Base-by-base conservation (phyloP, 495 filamentous ascomycete genomes). In the Friedmanniomyces simplex region DNA sequence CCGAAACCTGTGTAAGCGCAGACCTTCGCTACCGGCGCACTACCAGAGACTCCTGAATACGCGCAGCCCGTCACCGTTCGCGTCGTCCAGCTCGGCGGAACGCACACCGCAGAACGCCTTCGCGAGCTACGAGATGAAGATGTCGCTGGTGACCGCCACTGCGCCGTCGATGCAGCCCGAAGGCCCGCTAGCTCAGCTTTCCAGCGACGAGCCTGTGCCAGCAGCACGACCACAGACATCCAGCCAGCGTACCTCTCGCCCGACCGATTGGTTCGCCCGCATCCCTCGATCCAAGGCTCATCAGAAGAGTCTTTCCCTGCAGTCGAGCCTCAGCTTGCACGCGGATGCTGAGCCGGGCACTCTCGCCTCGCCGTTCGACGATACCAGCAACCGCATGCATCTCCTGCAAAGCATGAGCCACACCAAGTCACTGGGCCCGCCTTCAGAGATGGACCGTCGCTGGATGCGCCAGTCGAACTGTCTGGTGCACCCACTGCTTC, bases 131-230 rank as follows among this genome's bases (percentile, higher is more conserved):
- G 89, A 93, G 54, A 85, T 97, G 72, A 84, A 87, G 42, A 72
- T 95, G 37, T 96, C 93, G 36, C 80, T 98, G 36, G 79, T 82
- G 3, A 78, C 89, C 20, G 90, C 86, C 70, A 86, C 87, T 10
- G 79, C 90, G 14, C 78, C 85, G n/a, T 81, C 79, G 16, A 91
- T 91, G 87, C 81, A 85, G 52, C 82, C 80, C 1, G 76, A 79
- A 34, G 85, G 81, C 45, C 83, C 87, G 0, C 69, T 97, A 52
- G 80, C 88, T 20, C 77, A 79, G 59, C 67, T 88, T 32, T 69
- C 80, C n/a, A 67, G 73, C 39, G 69, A 69, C 21, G 66, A 71
- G 18, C 45, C 24, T 2, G 57, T 63, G 11, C 41, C 64, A 16
- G 32, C 49, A 13, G 22, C 52, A 8, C 55, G 59, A 16, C 56